Conservation (phyloP, 495 filamentous ascomycete genomes). For the Achaetomiella virescens region DNA sequence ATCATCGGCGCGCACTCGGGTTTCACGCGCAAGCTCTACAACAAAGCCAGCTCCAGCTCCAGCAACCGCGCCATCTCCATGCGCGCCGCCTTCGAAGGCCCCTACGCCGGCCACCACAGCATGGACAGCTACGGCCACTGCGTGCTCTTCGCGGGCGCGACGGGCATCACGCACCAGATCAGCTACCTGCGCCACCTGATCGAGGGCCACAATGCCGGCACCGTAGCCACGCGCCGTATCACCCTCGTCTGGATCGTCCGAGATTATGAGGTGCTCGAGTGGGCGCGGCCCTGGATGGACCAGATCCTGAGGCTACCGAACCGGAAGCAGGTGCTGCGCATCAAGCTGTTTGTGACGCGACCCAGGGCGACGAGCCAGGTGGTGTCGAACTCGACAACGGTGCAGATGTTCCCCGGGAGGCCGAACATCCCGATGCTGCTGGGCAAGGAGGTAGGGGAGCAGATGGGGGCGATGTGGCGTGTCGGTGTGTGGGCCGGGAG, state of each 20-base stretch:
- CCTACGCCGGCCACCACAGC: conserved; percentile 75
- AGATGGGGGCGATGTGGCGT: conserved; percentile 88
- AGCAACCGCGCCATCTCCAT: conserved; percentile 25
- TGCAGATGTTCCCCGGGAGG: conserved; percentile 84
- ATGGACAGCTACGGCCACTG: conserved; percentile 87
- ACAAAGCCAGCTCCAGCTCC: conserved; percentile 27
- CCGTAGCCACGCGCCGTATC: conserved; percentile 70
- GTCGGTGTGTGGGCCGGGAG: conserved; percentile 79
- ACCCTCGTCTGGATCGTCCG: conserved; percentile 89
- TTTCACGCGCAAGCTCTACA: conserved; percentile 77
- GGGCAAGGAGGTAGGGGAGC: conserved; percentile 66
- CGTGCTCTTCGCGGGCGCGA: conserved; percentile 84
- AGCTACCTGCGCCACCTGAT: conserved; percentile 81
- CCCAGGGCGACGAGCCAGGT: conserved; percentile 70
- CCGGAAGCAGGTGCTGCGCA: conserved; percentile 69
- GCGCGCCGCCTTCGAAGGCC: conserved; percentile 65
- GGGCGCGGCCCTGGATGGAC: conserved; percentile 93
- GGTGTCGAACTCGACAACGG: conserved; percentile 59
- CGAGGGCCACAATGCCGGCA: conserved; percentile 62
- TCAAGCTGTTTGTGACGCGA: conserved; percentile 82
- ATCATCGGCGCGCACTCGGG: conserved; percentile 80
- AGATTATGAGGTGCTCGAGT: conserved; percentile 79
- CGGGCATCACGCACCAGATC: conserved; percentile 91
- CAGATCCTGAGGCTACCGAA: conserved; percentile 70
- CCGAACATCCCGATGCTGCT: conserved; percentile 75